Evolutionary conservation across 345 rosid genomes (phyloP).

Genomic region (Acer campestre): DNA sequence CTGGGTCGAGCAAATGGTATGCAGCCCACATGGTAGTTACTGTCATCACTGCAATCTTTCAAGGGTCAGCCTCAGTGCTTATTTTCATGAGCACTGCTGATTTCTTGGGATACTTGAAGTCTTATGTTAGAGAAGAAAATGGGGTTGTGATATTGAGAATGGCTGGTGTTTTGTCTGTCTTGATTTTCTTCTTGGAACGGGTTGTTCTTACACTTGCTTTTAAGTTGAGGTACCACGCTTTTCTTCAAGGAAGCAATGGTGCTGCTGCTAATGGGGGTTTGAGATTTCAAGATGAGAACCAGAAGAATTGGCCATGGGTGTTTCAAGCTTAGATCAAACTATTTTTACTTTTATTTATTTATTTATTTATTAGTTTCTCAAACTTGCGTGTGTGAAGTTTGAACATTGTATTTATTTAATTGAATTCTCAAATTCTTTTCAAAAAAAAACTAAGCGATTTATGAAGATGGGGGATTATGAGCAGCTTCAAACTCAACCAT

Average conservation of each 20-base stretch:
- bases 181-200: slow-evolving; percentile 46
- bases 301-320: slow-evolving; percentile 14
- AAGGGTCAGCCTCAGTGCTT: slow-evolving; percentile 40
- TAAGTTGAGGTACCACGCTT: slow-evolving; percentile 36
- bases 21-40: slow-evolving; percentile 49
- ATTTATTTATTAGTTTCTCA: neutral
- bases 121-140: slow-evolving; percentile 46
- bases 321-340: neutral
- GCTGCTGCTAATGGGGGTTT: neutral
- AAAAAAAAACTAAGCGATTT: too few relatives aligned
- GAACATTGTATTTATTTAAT: neutral
- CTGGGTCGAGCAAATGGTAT: slow-evolving; percentile 34
- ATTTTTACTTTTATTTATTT: neutral
- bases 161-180: slow-evolving; percentile 36
- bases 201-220: slow-evolving; percentile 43
- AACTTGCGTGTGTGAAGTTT: neutral
- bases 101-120: slow-evolving; percentile 38
- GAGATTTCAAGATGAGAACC: slow-evolving; percentile 10
- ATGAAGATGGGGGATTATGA: too few relatives aligned
- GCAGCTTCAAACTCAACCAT: too few relatives aligned
- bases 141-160: slow-evolving; percentile 39
- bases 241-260: neutral
- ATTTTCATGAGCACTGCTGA: slow-evolving; percentile 37
- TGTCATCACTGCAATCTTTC: slow-evolving; percentile 43
- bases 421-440: neutral